Percentiles rank a stretch among this genome's conserved stretches.
Evolutionary conservation across 2,329 filamentous ascomycete genomes (phyloP).

Genomic region (Penicillium sumatraense): DNA sequence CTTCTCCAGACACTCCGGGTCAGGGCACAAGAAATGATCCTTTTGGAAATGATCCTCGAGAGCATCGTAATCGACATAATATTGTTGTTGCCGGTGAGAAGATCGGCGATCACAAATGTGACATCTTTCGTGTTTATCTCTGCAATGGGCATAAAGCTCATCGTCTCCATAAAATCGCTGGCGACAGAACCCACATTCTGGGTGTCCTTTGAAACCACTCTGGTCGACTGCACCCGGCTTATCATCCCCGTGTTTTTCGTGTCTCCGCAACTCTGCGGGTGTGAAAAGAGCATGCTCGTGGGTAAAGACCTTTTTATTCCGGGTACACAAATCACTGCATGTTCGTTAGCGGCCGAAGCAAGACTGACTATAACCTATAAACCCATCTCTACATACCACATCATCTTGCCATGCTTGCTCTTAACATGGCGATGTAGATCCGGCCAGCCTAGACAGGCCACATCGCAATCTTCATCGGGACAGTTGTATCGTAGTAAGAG

Average conservation of each 20-base stretch:
- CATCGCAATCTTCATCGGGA: conserved; percentile 81
- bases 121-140: conserved; percentile 91
- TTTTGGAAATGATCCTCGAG: conserved; percentile 85
- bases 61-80: conserved; percentile 86
- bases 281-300: conserved; percentile 96
- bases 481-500: conserved; percentile 93
- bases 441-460: conserved; percentile 80
- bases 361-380: neutral
- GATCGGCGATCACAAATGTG: conserved; percentile 83
- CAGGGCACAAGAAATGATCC: conserved; percentile 83
- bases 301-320: conserved; percentile 97
- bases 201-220: conserved; percentile 94
- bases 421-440: conserved; percentile 82
- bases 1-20: conserved; percentile 90
- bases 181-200: conserved; percentile 89
- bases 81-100: conserved; percentile 73
- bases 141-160: conserved; percentile 90
- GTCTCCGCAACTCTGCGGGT: conserved; percentile 76
- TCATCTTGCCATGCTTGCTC: conserved; percentile 78
- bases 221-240: conserved; percentile 87
- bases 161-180: conserved; percentile 95
- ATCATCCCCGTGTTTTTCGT: conserved; percentile 91
- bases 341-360: conserved; percentile 12
- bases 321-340: conserved; percentile 76
- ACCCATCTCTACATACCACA: conserved; percentile 62